Evolutionary conservation across 176 grass and related monocot genomes (phyloP), one percentile per base, ranked within the genome.

Genomic region (Tillandsia fasciculata): DNA sequence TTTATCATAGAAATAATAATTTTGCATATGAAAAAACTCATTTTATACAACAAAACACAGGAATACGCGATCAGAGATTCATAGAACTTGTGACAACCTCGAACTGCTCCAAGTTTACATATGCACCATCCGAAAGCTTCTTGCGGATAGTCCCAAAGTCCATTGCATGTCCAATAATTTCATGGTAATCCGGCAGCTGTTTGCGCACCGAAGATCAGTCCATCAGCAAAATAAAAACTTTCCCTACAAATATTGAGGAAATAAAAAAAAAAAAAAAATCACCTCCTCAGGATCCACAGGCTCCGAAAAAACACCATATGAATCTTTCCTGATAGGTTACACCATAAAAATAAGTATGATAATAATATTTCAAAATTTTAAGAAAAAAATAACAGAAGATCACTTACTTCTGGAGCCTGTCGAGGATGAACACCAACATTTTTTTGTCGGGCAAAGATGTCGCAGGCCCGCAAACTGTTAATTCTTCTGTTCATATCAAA

Each of bases 101-200:
- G 11, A 91, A 85, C 67, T 88, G 76, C 64, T 91, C 89, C 13
- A 91, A 54, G 26, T 17, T 77, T 27, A 28, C 53, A 70, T 88
- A 91, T 0, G 73, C 72, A 65, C 84, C 79, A 17, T 72, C 82
- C 74, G 87, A 72, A 33, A 91, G 82, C 63, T 91, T 91, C 53
- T 87, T 85, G 7, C 89, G 79, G 20, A 87, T 81, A 4, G 88
- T 91, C 18, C 84, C 71, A 56, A 84, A 87, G 76, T 91, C 88
- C 84, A 91, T 91, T 0, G 88, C 84, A 69, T 82, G 81, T 10
- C 82, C 84, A 26, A 91, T 80, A 42, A 85, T 78, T 48, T 88
- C 89, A 47, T 72, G 67, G 70, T 91, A 91, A 74, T 91, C 85
- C 47, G 89, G 89, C 54, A 91, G 85, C 89, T 91, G 85, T 70